Evolutionary conservation across 2,329 filamentous ascomycete species (phyloP), one percentile per base, ranked within the genome.

Genomic region (Beauveria sp.): DNA sequence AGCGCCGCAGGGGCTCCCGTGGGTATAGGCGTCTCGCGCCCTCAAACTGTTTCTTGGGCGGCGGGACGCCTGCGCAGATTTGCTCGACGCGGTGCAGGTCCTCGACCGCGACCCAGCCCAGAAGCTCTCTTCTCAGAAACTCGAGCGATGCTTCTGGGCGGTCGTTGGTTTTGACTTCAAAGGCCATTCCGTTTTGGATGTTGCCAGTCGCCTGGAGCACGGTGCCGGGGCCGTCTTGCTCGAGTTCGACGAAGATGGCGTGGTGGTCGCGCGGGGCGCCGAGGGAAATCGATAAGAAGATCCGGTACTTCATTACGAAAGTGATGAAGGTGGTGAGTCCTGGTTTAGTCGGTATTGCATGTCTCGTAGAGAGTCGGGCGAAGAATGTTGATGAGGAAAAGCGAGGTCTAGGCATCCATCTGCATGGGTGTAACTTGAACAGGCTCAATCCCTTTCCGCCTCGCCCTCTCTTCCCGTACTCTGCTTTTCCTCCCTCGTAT

Each of bases 31-130:
- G 58, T 22, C 58, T 67, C 3, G 66, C 28, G 24, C 69, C 68
- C 3, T 71, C 53, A 47, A 71, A 73, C 56, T 72, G 70, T 63
- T 72, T 73, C 58, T 67, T 67, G 10, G 70, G 69, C 43, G 67
- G 63, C 34, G 65, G 64, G 3, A 70, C 63, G 4, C 16, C 52
- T 43, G 65, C 50, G 58, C 69, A 70, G 42, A 69, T 61, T 16
- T 53, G 47, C 47, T 65, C 30, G 42, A 71, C 62, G 30, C 60
- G 63, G 26, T 61, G 28, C 51, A 68, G 67, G 56, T 69, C 66
- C 1, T 45, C 60, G 12, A 63, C 53, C 9, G 62, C 45, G 16
- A 70, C 63, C 42, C 50, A 67, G 26, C 68, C 69, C 20, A 71
- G 52, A 3, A 53, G 47, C 14, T 52, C 50, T 20, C 47, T 62